A percentile compares a stretch with the other conserved stretches of the same genome.
phyloP scores from a whole-genome alignment of 1,139 yeast genomes.

The Tardiomyces digboiensis region DNA sequence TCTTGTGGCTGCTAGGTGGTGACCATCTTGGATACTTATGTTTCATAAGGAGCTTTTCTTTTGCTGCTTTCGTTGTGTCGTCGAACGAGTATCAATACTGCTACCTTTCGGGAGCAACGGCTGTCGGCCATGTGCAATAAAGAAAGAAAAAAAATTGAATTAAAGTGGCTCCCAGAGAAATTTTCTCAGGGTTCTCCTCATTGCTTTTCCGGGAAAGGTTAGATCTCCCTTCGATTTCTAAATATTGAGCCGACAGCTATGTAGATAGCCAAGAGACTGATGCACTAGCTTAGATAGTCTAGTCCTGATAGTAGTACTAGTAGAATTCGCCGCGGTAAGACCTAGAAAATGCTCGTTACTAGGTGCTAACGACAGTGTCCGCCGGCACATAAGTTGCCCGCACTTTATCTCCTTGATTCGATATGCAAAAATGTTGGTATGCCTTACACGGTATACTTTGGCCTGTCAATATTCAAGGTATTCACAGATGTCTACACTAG shows the following conservation, averaged over 20 bases:
- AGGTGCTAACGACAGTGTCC: conserved; percentile 31
- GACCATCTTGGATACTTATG: no score
- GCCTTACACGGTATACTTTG: conserved; percentile 74
- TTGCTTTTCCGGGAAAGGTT: no score
- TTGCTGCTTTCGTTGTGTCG: no score
- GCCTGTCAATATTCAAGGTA: conserved; percentile 53
- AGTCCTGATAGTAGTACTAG: neutral
- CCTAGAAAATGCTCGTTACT: neutral
- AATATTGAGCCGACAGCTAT: neutral
- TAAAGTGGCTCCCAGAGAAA: no score
- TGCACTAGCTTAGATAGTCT: neutral
- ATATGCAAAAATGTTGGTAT: conserved; percentile 85
- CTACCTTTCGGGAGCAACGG: no score
- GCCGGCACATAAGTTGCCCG: conserved; percentile 76
- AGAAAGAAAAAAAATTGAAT: no score
- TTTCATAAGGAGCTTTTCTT: no score
- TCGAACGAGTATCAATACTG: no score
- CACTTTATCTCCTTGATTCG: conserved; percentile 83
- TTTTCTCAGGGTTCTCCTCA: no score
- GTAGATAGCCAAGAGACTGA: neutral
- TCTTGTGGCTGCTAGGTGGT: no score
- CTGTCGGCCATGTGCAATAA: no score
- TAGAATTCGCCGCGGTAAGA: neutral
- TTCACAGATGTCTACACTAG: conserved; percentile 72
- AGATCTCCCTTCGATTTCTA: no score